Evolutionary conservation across 805 yeast species (phyloP), one percentile per base, ranked within the genome.

Genomic region (Starmerella kuoi): DNA sequence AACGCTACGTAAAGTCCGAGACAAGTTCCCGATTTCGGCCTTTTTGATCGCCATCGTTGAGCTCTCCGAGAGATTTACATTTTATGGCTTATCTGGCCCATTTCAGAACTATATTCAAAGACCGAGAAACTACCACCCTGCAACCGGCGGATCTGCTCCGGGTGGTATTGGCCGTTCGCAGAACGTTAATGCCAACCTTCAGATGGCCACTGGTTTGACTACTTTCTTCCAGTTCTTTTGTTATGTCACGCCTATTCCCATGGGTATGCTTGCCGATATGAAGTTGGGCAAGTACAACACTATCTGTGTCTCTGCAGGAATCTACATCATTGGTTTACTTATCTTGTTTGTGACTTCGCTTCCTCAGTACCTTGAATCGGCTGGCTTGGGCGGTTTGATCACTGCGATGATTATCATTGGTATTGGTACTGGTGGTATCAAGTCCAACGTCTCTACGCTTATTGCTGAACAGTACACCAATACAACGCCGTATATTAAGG

Each of bases 221-320:
- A 75, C 79, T 58, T 74, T 80, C 54, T 76, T 80, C 68, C 84
- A 79, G 57, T 82, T 82, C 58, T 78, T 86, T 81, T 78, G 86
- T 57, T 82, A 81, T 59, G 67, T 80, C 36, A 79, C 88, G 34
- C 94, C 94, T 24, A 66, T 82, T 41, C 66, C 77, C 43, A 87
- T 86, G 52, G 91, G 85, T 41, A 73, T 76, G 61, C 53, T 80
- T 22, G 76, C 91, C 41, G 94, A 82, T 61, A 74, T 80, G 49
- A 76, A 66, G 61, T 71, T 73, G 66, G 91, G 91, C 45, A 77
- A 79, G 58, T 76, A 69, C 63, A 74, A 70, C 51, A 77, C 88
- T 34, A 79, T 82, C 55, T 67, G 72, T 52, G 65, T 69, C 26
- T 77, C 77, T 54, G 66, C 79, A 40, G 67, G 67, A 45, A 55